Conservation (phyloP, 139 green algal species). For the Chlorella sp. region DNA sequence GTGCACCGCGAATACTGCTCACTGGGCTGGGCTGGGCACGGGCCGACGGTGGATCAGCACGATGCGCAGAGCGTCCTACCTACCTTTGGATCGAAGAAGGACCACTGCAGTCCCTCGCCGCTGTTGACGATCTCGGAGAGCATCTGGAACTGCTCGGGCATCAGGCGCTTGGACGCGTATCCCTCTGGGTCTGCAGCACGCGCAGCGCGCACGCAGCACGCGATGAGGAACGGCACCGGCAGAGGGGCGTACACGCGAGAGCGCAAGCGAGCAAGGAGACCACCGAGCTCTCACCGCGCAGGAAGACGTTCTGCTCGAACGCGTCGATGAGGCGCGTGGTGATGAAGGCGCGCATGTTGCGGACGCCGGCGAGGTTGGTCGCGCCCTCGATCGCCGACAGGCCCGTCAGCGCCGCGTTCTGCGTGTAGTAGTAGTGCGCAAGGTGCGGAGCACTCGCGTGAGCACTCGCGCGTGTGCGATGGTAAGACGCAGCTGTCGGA, state of each 20-base stretch:
- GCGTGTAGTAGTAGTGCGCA: neutral
- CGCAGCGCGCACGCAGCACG: no score
- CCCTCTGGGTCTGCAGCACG: slow-evolving; percentile 3
- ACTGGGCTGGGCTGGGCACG: no score
- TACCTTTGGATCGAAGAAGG: slow-evolving; percentile 39
- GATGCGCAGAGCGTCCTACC: no score
- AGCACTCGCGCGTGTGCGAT: neutral
- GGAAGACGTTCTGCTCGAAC: slow-evolving; percentile 30
- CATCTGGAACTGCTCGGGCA: slow-evolving; percentile 24
- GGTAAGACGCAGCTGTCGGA: neutral
- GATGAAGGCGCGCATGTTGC: slow-evolving; percentile 45
- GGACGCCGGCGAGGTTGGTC: slow-evolving; percentile 30
- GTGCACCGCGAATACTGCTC: no score
- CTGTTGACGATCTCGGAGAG: slow-evolving; percentile 20
- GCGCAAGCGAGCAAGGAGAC: no score
- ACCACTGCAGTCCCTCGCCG: slow-evolving; percentile 30
- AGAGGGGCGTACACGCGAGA: no score
- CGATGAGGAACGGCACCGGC: no score
- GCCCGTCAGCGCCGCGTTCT: slow-evolving; percentile 14
- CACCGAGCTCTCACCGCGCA: slow-evolving; percentile 14
- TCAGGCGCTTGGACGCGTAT: slow-evolving; percentile 10
- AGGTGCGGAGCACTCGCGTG: neutral
- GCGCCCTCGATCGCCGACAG: slow-evolving; percentile 24
- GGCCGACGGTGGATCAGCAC: no score
- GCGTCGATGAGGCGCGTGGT: slow-evolving; percentile 39